A percentile compares a stretch with the other conserved stretches of the same genome.
These are phyloP conservation scores for Royoungia palumana DNA, from an alignment of 768 basidiomycete species.

Conservation along the genomic window DNA sequence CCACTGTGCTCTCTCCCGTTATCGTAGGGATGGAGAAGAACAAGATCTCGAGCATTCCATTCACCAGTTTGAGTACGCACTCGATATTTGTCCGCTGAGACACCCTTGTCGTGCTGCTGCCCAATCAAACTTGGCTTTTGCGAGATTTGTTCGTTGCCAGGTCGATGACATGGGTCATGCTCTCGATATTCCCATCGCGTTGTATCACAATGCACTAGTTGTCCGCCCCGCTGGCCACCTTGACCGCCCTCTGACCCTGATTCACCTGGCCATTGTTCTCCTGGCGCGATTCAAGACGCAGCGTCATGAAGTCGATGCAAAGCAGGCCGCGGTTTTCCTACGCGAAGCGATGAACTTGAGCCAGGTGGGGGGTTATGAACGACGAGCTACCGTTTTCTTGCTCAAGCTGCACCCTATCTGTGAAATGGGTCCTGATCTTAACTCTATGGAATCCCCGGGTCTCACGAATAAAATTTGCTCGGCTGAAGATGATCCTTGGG, in stretches of 20 bases:
- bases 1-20: background rate
- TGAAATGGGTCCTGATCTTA: background rate
- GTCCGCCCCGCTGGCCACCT: background rate
- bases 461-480: too few relatives aligned
- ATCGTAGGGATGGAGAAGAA: background rate
- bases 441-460: too few relatives aligned
- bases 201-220: background rate
- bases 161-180: background rate
- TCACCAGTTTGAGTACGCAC: background rate
- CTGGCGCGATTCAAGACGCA: background rate
- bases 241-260: background rate
- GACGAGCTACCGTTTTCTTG: background rate
- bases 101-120: constrained; percentile 5
- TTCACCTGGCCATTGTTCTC: background rate
- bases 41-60: background rate
- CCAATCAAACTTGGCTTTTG: constrained; percentile 1
- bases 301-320: background rate
- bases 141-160: background rate
- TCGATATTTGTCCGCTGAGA: background rate
- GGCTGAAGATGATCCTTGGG: too few relatives aligned
- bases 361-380: background rate
- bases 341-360: background rate
- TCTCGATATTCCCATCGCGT: background rate
- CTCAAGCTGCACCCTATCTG: background rate
- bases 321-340: background rate